Base-by-base conservation (phyloP, 352 stramenopile genomes). In the Phytopythium sindhum region DNA sequence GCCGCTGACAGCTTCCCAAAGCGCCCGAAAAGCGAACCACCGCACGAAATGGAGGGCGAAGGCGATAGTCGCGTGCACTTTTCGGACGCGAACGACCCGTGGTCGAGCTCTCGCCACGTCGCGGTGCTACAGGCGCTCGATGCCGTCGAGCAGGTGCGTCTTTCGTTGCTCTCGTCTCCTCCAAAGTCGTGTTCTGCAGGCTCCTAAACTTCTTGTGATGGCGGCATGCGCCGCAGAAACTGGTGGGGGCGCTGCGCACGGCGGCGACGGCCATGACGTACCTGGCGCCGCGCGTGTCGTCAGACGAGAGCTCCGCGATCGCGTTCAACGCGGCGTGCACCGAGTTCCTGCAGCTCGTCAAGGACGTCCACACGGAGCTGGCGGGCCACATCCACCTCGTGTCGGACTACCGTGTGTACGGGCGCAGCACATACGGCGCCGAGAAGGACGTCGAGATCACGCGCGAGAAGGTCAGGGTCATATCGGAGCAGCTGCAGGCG, bases 281-380 rank as follows among this genome's bases (percentile, higher is more conserved):
- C 67, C 72, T 92, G 67, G 65, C 72, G 39, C 81, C 85, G 37
- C 81, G 80, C 42, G 75, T 71, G 15, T 87, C 84, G 28, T 86
- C 77, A 0, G 81, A 91, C 4, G 81, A 89, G 58, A 91, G 63
- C 65, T 82, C 79, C 41, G 86, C 73, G 17, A 80, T 86, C 59
- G 78, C 82, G 37, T 95, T 95, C 66, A 91, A 88, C 66, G 73
- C 77, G 57, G 66, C 86, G 24, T 90, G 84, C 63, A 91, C 81
- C 47, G 84, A 93, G 64, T 95, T 95, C 68, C 69, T 95, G 60
- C 86, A 93, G 73, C 79, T 93, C 50, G 78, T 95, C n/a, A 82
- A 88, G 59, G 83, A 92, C 66, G 90, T 95, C 63, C 86, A 95
- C 74, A 77, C 78, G 9, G 86, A 95, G 63, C 74, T 95, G 23